Conservation (phyloP, 257 asterid genomes). For the Sherardia arvensis region DNA sequence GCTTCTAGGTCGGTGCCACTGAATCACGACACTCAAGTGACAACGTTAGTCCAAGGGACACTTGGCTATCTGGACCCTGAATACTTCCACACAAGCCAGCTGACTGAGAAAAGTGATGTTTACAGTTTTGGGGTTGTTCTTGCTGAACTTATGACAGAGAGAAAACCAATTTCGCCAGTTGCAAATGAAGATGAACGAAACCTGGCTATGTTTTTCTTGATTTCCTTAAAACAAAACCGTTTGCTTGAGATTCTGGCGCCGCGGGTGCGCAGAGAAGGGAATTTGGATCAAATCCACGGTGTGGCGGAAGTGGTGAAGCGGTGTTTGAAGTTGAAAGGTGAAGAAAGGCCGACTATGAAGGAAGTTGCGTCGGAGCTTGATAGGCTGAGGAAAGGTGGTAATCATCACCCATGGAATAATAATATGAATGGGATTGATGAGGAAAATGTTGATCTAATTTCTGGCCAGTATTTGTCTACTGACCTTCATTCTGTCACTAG, state of each 20-base stretch:
- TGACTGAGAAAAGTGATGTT: slow-evolving; percentile 51
- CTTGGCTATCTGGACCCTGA: slow-evolving; percentile 53
- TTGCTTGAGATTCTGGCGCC: slow-evolving; percentile 30
- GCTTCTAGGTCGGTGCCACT: slow-evolving; percentile 44
- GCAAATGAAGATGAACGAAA: slow-evolving; percentile 17
- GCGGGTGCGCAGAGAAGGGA: slow-evolving; percentile 31
- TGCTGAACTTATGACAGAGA: slow-evolving; percentile 43
- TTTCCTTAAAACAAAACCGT: slow-evolving; percentile 20
- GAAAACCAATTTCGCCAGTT: slow-evolving; percentile 24
- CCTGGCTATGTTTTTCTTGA: slow-evolving; percentile 26
- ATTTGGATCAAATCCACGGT: slow-evolving; percentile 24
- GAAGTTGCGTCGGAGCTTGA: slow-evolving; percentile 39
- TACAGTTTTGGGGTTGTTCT: slow-evolving; percentile 56
- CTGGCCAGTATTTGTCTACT: background rate
- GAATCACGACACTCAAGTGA: slow-evolving; percentile 39
- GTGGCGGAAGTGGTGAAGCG: slow-evolving; percentile 31
- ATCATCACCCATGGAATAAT: slow-evolving; percentile 4
- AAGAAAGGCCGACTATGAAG: slow-evolving; percentile 45
- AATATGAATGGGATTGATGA: background rate
- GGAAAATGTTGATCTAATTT: background rate
- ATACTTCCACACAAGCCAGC: slow-evolving; percentile 41
- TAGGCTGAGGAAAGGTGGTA: slow-evolving; percentile 12
- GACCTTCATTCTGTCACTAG: background rate
- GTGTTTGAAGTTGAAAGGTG: slow-evolving; percentile 29
- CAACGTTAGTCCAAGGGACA: slow-evolving; percentile 54